Base-by-base conservation (phyloP, 164 flowering plant genomes). In the Sedum album region DNA sequence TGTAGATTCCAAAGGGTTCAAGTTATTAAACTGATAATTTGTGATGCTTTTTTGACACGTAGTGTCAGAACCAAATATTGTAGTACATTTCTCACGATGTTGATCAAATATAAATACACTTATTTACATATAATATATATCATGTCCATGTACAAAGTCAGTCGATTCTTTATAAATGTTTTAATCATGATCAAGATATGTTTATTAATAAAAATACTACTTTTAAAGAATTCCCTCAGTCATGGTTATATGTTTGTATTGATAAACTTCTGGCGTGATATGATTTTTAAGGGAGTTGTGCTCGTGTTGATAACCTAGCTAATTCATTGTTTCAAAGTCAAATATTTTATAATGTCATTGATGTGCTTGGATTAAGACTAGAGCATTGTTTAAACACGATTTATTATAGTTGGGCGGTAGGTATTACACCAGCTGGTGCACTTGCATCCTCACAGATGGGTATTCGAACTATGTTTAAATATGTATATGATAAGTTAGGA, bases 361-460 rank as follows among this genome's bases (percentile, higher is more conserved):
- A 15, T 41, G 6, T 48, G 18, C 23, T 48, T 41, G 46, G 46
- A 41, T 41, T 41, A 15, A n/a, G 48, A 17, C 15, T 17, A 14
- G 11, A 44, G 3, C 11, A 13, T 44, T 44, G 15, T 41, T 2
- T 41, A 44, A 44, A 49, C 25, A 6, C 5, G 26, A 57, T 11
- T 28, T 30, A 11, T 57, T 57, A 14, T 57, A 57, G 62, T 57
- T 57, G 62, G 62, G 20, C 33, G 31, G 62, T 57, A 11, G 62
- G 62, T 26, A 8, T 11, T 55, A 1, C 15, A 31, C 30, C 62
- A 57, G 62, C 35, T 26, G 62, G 61, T 28, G 33, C 20, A 14
- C 33, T 28, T 57, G 26, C 33, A 17, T 26, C 61, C 61, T 18
- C 61, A 55, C 15, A 11, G 5, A 55, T 28, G 61, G 31, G 6